phyloP scores from a whole-genome alignment of 2,329 filamentous ascomycete species.

The Penicillium sp. region DNA sequence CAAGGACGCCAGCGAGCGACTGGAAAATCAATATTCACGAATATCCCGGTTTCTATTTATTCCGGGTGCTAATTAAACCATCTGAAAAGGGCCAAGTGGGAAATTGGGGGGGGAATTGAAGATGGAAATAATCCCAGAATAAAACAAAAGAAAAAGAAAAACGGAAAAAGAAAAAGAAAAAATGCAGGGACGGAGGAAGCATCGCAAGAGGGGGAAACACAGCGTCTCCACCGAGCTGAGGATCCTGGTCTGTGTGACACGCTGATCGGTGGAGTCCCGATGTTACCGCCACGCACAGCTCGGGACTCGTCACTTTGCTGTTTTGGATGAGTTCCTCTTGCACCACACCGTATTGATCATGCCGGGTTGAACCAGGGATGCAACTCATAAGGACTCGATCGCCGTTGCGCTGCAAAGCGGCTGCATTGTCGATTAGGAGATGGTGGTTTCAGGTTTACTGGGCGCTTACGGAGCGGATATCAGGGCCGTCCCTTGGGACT shows the following conservation, averaged over 20 bases:
- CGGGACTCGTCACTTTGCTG: too few relatives aligned
- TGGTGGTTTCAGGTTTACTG: too few relatives aligned
- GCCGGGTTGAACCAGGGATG: constrained; percentile 4
- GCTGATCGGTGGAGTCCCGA: constrained; percentile 21
- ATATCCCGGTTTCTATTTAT: too few relatives aligned
- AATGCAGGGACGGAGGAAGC: constrained; percentile 13
- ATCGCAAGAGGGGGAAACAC: constrained; percentile 29
- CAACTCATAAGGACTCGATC: too few relatives aligned
- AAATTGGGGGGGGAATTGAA: neutral
- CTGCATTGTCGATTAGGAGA: constrained; percentile 20
- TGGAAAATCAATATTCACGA: too few relatives aligned
- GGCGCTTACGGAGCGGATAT: neutral
- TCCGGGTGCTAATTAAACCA: too few relatives aligned
- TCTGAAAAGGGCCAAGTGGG: neutral
- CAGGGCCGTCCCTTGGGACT: too few relatives aligned
- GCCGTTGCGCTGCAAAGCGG: too few relatives aligned
- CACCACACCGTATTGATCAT: too few relatives aligned
- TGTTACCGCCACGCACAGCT: constrained; percentile 19
- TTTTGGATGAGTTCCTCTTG: too few relatives aligned
- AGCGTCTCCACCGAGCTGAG: constrained; percentile 29
- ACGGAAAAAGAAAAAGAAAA: constrained; percentile 22
- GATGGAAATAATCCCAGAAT: constrained; percentile 6
- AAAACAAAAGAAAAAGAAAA: constrained; percentile 25
- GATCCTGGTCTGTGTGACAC: constrained; percentile 28
- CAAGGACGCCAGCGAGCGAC: constrained; percentile 13